phyloP scores from a whole-genome alignment of 306 rosid genomes.

The Castanospermum australe region DNA sequence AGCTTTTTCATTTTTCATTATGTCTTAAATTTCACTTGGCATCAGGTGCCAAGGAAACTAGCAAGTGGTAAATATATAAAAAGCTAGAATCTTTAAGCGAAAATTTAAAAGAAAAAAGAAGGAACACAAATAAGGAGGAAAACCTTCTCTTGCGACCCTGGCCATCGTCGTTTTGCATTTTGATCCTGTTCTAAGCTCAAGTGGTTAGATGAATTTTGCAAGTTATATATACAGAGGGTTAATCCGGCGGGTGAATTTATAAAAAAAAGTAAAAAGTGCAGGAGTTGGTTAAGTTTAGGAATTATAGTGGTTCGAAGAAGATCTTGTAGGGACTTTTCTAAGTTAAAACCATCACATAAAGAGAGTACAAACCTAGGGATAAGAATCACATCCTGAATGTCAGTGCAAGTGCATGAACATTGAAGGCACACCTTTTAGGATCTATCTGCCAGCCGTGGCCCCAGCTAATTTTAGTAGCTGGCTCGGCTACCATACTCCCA shows the following conservation, averaged over 20 bases:
- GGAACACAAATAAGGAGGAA: neutral
- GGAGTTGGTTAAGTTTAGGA: neutral
- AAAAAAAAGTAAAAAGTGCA: no score
- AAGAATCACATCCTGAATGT: slow-evolving; percentile 40
- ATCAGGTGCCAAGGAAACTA: neutral
- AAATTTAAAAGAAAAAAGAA: neutral
- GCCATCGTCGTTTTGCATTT: neutral
- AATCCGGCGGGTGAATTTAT: no score
- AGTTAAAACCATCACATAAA: neutral
- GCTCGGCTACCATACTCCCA: neutral
- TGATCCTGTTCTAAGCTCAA: neutral
- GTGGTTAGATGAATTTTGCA: neutral
- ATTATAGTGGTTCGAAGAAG: neutral
- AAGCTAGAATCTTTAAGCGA: neutral
- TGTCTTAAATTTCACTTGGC: slow-evolving; percentile 2
- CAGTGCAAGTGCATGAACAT: slow-evolving; percentile 38
- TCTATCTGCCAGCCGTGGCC: neutral
- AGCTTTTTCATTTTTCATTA: neutral
- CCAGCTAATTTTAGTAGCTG: neutral
- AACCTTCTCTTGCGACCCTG: neutral
- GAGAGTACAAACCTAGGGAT: slow-evolving; percentile 27
- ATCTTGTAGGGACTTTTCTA: slow-evolving; percentile 13
- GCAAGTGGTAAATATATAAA: neutral
- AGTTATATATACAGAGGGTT: neutral
- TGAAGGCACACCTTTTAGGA: slow-evolving; percentile 15